These are phyloP conservation scores for Acer campestre DNA, from an alignment of 345 rosid species.

Conservation along the genomic window DNA sequence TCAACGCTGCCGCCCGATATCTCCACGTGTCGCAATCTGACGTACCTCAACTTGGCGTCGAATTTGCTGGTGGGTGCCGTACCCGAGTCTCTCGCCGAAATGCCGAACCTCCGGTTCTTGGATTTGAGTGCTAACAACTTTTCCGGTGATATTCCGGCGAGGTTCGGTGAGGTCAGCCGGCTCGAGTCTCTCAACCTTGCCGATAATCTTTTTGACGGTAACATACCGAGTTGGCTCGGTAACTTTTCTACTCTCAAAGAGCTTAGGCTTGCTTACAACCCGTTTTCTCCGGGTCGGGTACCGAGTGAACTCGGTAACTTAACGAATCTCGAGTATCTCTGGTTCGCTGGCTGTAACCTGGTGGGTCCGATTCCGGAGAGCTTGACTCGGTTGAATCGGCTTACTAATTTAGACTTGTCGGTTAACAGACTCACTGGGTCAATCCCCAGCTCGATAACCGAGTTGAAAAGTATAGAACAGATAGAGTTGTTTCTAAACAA, in stretches of 20 bases:
- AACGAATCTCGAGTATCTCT: constrained; percentile 56
- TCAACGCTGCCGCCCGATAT: constrained; percentile 57
- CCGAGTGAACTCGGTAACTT: constrained; percentile 59
- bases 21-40: constrained; percentile 51
- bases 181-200: constrained; percentile 58
- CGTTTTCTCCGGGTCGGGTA: constrained; percentile 46
- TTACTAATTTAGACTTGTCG: constrained; percentile 59
- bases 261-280: constrained; percentile 64
- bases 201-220: constrained; percentile 56
- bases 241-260: constrained; percentile 60
- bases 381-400: constrained; percentile 38
- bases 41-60: constrained; percentile 37
- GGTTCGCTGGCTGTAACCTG: constrained; percentile 56
- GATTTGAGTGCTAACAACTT: constrained; percentile 60
- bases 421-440: constrained; percentile 58
- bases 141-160: constrained; percentile 56
- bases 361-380: constrained; percentile 57
- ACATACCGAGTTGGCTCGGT: constrained; percentile 54
- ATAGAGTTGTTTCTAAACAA: constrained; percentile 79
- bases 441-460: constrained; percentile 58
- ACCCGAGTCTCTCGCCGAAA: constrained; percentile 54
- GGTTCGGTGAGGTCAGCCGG: constrained; percentile 46
- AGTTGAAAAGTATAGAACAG: constrained; percentile 49
- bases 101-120: constrained; percentile 47
- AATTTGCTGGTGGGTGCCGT: constrained; percentile 57